A percentile compares a stretch with the other conserved stretches of the same genome.
Conservation (phyloP, 179 eudicot genomes). For the Pouteria campechiana region DNA sequence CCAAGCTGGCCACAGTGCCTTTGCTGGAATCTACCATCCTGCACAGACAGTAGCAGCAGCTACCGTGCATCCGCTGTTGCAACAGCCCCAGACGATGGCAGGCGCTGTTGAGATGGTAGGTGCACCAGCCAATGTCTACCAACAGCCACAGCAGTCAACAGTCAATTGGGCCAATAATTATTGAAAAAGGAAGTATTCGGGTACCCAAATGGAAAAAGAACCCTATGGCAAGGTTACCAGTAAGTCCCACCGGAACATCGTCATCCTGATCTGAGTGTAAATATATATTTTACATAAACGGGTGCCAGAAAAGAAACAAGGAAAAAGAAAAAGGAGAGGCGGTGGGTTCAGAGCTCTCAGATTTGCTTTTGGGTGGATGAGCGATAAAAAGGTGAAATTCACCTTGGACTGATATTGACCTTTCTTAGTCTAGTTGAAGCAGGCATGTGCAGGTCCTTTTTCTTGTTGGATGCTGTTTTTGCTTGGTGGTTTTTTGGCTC, state of each 20-base stretch:
- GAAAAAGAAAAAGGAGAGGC: too few species aligned
- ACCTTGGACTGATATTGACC: conserved; percentile 8
- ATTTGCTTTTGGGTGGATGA: conserved; percentile 1
- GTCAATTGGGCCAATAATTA: conserved; percentile 68
- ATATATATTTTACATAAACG: too few species aligned
- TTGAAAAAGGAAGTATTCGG: conserved; percentile 15
- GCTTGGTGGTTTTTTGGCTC: conserved; percentile 1
- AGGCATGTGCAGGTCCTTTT: conserved; percentile 11
- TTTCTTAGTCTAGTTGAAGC: conserved; percentile 4
- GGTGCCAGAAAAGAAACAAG: too few species aligned
- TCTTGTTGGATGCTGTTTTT: conserved; percentile 8
- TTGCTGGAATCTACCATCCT: conserved; percentile 60
- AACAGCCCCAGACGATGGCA: conserved; percentile 64
- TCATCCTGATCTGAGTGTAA: conserved; percentile 10
- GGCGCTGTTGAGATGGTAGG: conserved; percentile 56
- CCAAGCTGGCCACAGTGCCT: conserved; percentile 62
- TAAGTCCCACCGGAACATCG: too few species aligned
- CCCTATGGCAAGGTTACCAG: too few species aligned
- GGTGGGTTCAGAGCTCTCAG: conserved; percentile 2
- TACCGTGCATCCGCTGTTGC: conserved; percentile 53
- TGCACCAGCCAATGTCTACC: conserved; percentile 45
- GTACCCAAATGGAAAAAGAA: conserved; percentile 5
- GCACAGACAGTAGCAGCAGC: conserved; percentile 49
- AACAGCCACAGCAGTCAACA: conserved; percentile 66
- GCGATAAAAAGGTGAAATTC: conserved; percentile 6